phyloP scores from a whole-genome alignment of 1,139 yeast species.

The Kodamaea fungicola region DNA sequence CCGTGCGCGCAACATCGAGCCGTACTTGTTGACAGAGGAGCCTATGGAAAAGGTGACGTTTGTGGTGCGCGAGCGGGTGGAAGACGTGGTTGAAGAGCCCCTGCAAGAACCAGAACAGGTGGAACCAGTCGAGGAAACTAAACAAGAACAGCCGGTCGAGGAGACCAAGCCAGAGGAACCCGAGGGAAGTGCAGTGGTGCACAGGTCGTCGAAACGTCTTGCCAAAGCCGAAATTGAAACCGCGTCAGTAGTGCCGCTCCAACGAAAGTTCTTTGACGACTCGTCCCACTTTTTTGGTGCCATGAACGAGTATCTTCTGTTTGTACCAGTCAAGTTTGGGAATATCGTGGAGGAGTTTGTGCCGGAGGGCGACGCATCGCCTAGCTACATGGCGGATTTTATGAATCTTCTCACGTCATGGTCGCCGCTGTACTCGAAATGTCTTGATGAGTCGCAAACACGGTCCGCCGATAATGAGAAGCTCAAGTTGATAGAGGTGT shows the following conservation, averaged over 20 bases:
- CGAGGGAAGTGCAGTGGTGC: constrained; percentile 19
- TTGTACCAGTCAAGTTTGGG: constrained; percentile 5
- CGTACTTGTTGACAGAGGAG: constrained; percentile 46
- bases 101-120: constrained; percentile 1
- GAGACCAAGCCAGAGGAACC: constrained; percentile 15
- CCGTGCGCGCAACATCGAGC: constrained; percentile 41
- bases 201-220: constrained; percentile 39
- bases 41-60: constrained; percentile 44
- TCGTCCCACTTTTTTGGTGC: constrained; percentile 21
- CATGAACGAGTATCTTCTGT: constrained; percentile 16
- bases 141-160: constrained; percentile 4
- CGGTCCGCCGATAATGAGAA: constrained; percentile 29
- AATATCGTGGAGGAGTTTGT: constrained; percentile 23
- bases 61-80: constrained; percentile 8
- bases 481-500: constrained; percentile 34
- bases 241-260: constrained; percentile 15
- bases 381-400: constrained; percentile 23
- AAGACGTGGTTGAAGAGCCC: constrained; percentile 5
- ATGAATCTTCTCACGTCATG: constrained; percentile 23
- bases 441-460: constrained; percentile 10
- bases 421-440: constrained; percentile 15
- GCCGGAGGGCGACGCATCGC: constrained; percentile 1
- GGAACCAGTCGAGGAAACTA: not conserved
- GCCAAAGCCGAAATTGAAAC: constrained; percentile 25
- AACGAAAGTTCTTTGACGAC: constrained; percentile 23